Evolutionary conservation across 2,329 filamentous ascomycete genomes (phyloP), one percentile per base, ranked within the genome.

Genomic region (Fusarium sp.): DNA sequence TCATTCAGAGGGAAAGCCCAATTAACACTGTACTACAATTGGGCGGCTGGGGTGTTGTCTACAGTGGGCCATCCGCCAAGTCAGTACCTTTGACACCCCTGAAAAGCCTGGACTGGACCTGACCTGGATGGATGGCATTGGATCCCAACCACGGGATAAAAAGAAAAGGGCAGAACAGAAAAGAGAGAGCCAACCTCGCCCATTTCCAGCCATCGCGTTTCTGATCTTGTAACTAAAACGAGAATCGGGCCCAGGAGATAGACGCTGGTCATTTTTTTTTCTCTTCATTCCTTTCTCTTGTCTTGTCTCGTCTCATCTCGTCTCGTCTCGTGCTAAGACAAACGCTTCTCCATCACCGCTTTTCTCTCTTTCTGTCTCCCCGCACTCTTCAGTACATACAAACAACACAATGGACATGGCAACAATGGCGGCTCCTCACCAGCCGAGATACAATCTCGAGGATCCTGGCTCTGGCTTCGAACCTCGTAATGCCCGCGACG

Each of bases 401-500:
- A 10, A 34, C 19, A 37, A 11, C 30, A 45, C 39, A 18, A 43
- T 37, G 31, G 44, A 48, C 10, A 71, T 71, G 69, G 68, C 69
- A 18, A 49, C 68, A 28, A 70, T 70, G 67, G 59, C 67, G 30
- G 55, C 63, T 50, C 58, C 67, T 45, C 55, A 70, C 8, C 69
- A 71, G 18, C 69, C 60, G 14, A 59, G 68, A 53, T 71, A 71
- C 57, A 65, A 48, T 8, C 57, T 71, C 4, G 68, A 71, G 12
- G 69, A 71, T 7, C 69, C 68, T 7, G 69, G 65, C 8, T 71
- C 68, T 6, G 68, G 65, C 14, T 71, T 45, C 12, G 62, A 65
- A 16, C 72, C 72, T 62, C 73, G 73, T 23, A 74, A 65, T 48
- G 69, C 73, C 30, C 73, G 73, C 14, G 73, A 75, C 37, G 70